A percentile compares a stretch with the other conserved stretches of the same genome.
phyloP scores from a whole-genome alignment of 2,329 filamentous ascomycete genomes.

The Chaetomium sp. region DNA sequence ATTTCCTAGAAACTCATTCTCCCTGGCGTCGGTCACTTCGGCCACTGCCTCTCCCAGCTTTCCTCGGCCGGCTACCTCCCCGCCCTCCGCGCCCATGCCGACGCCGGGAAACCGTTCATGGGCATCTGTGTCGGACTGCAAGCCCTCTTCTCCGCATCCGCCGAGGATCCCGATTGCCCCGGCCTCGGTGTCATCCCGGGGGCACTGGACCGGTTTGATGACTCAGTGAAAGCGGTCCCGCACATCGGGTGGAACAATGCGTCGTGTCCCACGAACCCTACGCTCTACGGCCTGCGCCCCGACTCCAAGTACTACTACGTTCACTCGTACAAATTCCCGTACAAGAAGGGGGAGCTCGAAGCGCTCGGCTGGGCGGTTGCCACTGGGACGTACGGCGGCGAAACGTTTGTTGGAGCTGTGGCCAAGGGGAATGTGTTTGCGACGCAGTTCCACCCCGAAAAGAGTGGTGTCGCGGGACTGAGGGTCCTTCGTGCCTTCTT shows the following conservation, averaged over 20 bases:
- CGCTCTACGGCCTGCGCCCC: conserved; percentile 76
- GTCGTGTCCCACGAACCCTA: conserved; percentile 46
- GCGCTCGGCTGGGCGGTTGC: conserved; percentile 88
- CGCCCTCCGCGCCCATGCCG: conserved; percentile 79
- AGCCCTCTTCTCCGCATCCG: conserved; percentile 83
- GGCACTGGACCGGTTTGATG: conserved; percentile 73
- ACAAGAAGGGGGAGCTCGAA: conserved; percentile 73
- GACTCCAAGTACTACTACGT: conserved; percentile 98
- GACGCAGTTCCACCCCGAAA: conserved; percentile 97
- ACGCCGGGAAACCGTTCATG: conserved; percentile 94
- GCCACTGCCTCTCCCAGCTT: conserved; percentile 88
- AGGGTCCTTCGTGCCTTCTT: conserved; percentile 84
- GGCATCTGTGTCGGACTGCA: conserved; percentile 95
- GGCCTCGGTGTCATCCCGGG: conserved; percentile 77
- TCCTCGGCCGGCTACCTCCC: conserved; percentile 79
- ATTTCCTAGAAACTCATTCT: conserved; percentile 79
- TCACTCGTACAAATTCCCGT: conserved; percentile 87
- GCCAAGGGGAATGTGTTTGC: conserved; percentile 83
- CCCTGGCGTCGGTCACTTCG: conserved; percentile 95
- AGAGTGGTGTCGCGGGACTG: conserved; percentile 87
- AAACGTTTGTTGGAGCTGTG: conserved; percentile 90
- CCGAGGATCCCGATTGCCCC: conserved; percentile 70
- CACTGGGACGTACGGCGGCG: conserved; percentile 80
- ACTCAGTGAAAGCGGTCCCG: conserved; percentile 82
- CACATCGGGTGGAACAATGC: conserved; percentile 99